phyloP scores from a whole-genome alignment of 2,329 filamentous ascomycete species.

The Grosmannia clavigera region DNA sequence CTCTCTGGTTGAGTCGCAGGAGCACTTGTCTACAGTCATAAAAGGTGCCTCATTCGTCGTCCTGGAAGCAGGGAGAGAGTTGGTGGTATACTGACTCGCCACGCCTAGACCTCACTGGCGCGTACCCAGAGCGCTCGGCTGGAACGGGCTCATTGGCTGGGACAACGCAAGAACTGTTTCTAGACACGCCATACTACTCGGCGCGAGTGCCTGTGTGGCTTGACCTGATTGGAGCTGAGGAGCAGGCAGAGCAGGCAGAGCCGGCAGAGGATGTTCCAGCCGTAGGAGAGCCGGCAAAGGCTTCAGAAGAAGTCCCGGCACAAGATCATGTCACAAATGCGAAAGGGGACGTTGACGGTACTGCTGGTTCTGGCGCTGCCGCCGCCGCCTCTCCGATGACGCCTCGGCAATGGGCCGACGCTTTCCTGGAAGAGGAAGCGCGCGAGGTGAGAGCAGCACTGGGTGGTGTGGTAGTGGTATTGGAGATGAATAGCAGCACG shows the following conservation, averaged over 20 bases:
- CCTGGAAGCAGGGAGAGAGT: not conserved
- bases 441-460: slow-evolving; percentile 49
- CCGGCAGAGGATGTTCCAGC: not conserved
- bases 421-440: slow-evolving; percentile 49
- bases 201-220: slow-evolving; percentile 53
- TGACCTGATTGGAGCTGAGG: slow-evolving; percentile 27
- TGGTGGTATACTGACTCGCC: not conserved
- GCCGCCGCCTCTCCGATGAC: not conserved
- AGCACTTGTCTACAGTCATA: slow-evolving; percentile 36
- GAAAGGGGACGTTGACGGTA: not conserved
- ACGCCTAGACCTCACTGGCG: slow-evolving; percentile 38
- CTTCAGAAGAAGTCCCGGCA: slow-evolving; percentile 13
- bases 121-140: slow-evolving; percentile 13
- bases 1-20: slow-evolving; percentile 31
- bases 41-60: slow-evolving; percentile 31
- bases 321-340: not conserved
- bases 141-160: slow-evolving; percentile 34
- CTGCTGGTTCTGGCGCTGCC: not conserved
- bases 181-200: slow-evolving; percentile 50
- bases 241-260: not conserved
- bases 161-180: slow-evolving; percentile 40
- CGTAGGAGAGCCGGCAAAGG: not conserved
- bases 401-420: slow-evolving; percentile 40
- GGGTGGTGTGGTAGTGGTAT: slow-evolving; percentile 45
- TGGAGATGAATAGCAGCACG: slow-evolving; percentile 23